These are phyloP conservation scores for Ganoderma sinense DNA, from an alignment of 1,284 basidiomycete genomes.

Conservation along the genomic window DNA sequence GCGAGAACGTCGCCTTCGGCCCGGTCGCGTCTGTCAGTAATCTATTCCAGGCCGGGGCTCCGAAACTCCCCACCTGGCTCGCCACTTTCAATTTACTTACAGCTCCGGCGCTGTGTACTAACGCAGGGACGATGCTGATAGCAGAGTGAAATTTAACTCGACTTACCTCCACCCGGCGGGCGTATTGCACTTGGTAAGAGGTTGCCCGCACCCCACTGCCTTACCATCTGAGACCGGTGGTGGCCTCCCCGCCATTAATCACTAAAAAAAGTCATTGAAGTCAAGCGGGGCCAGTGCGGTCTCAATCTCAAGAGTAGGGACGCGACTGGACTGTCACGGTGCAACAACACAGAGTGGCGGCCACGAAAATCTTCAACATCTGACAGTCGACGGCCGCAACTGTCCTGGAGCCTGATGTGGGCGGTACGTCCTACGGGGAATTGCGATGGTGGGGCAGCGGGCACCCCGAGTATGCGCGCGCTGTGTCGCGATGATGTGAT, in stretches of 20 bases:
- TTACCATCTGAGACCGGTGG: neutral
- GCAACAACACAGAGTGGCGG: neutral
- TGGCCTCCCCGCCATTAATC: neutral
- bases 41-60: neutral
- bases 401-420: neutral
- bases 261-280: neutral
- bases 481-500: neutral
- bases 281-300: neutral
- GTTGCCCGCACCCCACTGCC: neutral
- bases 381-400: neutral
- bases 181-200: neutral
- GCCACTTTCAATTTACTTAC: no score
- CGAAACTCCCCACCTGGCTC: no score
- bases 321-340: neutral
- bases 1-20: neutral
- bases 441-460: neutral
- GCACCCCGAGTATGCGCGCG: neutral
- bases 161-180: no score
- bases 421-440: neutral
- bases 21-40: neutral
- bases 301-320: neutral
- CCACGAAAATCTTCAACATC: neutral
- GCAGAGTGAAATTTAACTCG: no score
- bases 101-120: no score
- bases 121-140: no score